Base-by-base conservation (phyloP, 176 grass and related monocot genomes). In the Secale cereale region DNA sequence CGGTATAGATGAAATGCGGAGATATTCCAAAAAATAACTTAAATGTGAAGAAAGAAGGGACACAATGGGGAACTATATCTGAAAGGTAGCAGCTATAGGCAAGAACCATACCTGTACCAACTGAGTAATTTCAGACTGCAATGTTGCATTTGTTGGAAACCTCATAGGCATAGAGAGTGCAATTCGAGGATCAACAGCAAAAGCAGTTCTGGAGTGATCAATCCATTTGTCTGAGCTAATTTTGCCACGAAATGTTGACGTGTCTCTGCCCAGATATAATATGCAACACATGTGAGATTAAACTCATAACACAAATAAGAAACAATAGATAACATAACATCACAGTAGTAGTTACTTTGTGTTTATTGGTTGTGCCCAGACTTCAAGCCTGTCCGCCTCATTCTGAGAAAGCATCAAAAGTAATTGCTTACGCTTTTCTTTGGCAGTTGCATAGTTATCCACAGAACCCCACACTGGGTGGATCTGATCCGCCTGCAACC, bases 351-450 rank as follows among this genome's bases (percentile, higher is more conserved):
- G 61, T 67, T 99, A 96, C 97, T 99, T 99, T 30, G 89, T 95
- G 86, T 99, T 96, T 87, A 94, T 79, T 59, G 91, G 97, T 80
- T 99, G 93, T 74, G 97, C 93, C 97, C 97, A 99, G 70, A 99
- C 93, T 88, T 99, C 97, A 80, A 99, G 91, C 81, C 93, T 94
- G 60, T 99, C 97, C 80, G 91, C 80, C 92, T 99, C 97, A 84
- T 99, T 85, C 84, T 99, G 97, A 66, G 91, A 96, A 81, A 99
- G 88, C 82, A 92, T 91, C 15, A 92, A 31, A 88, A 99, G 93
- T 83, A 99, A 85, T 60, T 99, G 97, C 62, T 94, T 99, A 56
- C 91, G 88, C 70, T 99, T 99, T 78, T 99, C 97, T 56, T 60
- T 80, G 84, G 78, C 91, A 77, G 85, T 50, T 75, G 76, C 65